A percentile compares a stretch with the other conserved stretches of the same genome.
Evolutionary conservation across 2,329 filamentous ascomycete species (phyloP).

Genomic region (Paecilomyces fulvus): DNA sequence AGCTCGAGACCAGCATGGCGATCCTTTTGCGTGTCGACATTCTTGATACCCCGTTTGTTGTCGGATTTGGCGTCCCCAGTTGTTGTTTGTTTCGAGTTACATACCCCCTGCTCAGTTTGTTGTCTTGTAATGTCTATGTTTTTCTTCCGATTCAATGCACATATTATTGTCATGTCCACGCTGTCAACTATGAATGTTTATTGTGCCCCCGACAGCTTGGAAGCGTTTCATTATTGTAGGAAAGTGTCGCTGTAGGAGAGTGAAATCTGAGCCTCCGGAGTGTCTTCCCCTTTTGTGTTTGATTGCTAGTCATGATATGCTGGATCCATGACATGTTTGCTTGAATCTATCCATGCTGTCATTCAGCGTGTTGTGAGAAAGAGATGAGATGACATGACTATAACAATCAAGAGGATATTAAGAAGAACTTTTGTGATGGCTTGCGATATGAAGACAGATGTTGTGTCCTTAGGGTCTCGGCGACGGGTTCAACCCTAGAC

Average conservation of each 20-base stretch:
- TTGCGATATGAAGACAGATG: background rate
- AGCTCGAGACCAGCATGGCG: background rate
- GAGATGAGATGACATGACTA: too few relatives aligned
- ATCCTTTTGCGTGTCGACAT: background rate
- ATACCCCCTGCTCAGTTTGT: background rate
- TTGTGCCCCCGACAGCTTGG: background rate
- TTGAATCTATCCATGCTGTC: background rate
- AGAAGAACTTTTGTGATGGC: background rate
- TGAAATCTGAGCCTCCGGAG: background rate
- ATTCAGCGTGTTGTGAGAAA: background rate
- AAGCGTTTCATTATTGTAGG: background rate
- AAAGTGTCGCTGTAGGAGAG: background rate
- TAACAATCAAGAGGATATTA: too few relatives aligned
- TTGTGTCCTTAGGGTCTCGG: background rate
- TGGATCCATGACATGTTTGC: background rate
- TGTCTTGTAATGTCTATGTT: constrained; percentile 3
- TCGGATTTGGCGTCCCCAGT: background rate
- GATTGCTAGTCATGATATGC: background rate
- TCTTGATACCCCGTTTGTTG: background rate
- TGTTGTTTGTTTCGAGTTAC: constrained; percentile 4
- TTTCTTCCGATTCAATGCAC: constrained; percentile 10
- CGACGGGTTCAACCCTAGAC: background rate
- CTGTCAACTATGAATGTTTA: background rate
- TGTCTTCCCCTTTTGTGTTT: background rate
- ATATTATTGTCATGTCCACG: constrained; percentile 4